Conservation (phyloP, 306 rosid genomes). For the Corylus heterophylla region DNA sequence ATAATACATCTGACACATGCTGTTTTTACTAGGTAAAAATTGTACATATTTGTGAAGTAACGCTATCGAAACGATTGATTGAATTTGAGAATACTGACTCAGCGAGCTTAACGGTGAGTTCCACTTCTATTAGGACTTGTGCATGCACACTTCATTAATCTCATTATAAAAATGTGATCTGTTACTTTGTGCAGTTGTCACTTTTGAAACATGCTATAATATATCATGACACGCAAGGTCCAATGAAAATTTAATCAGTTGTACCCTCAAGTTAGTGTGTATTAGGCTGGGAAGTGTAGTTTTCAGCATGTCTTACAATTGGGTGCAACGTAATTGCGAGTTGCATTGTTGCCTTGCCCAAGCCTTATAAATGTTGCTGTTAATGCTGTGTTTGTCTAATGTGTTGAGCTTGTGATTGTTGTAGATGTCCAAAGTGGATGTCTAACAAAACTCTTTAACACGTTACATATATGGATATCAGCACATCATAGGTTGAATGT, state of each 20-base stretch:
- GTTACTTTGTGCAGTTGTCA: not conserved
- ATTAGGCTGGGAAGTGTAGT: not conserved
- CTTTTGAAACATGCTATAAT: not conserved
- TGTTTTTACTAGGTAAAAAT: conserved; percentile 57
- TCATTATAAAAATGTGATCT: not conserved
- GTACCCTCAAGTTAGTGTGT: not conserved
- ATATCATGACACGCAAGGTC: not conserved
- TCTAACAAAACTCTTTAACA: no score
- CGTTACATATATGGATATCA: no score
- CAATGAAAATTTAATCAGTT: not conserved
- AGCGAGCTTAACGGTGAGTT: conserved; percentile 81
- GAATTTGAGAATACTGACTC: conserved; percentile 92
- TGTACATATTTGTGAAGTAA: conserved; percentile 89
- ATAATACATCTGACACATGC: conserved; percentile 8
- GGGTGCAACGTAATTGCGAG: not conserved
- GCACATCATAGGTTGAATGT: no score
- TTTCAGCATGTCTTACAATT: not conserved
- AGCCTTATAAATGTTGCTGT: no score
- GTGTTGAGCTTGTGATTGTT: not conserved
- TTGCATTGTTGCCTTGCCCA: not conserved
- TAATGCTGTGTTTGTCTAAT: not conserved
- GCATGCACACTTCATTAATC: not conserved
- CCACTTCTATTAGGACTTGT: not conserved
- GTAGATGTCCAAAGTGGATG: not conserved
- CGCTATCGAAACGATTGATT: conserved; percentile 77